Base-by-base conservation (phyloP, 2,329 filamentous ascomycete species). In the Trichoderma koningii region DNA sequence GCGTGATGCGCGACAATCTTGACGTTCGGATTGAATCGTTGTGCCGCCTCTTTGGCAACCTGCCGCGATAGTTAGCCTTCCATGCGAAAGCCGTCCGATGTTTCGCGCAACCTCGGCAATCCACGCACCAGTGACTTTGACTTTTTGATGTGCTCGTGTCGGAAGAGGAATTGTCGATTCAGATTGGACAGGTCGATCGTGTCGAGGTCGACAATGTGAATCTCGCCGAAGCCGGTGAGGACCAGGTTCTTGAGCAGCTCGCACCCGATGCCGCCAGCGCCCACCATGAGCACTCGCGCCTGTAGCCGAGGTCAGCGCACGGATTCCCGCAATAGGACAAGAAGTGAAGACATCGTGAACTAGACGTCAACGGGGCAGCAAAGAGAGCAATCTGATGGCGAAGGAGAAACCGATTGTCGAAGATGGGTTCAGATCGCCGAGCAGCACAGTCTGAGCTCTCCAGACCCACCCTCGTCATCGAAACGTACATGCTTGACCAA, bases 131-230 rank as follows among this genome's bases (percentile, higher is more conserved):
- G 79, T 59, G 95, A 93, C 76, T 99, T 99, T 1, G 94, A 87
- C 77, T 97, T 97, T 78, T 97, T 98, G 78, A 99, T 98, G 74
- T 99, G 95, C 76, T 98, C 93, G 72, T 94, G 90, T 67, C 93
- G 87, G 77, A 99, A 99, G 55, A 99, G 87, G 73, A 99, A 99
- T 77, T 99, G 95, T 63, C 95, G 91, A 73, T 99, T 99, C 57
- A 99, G 85, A 75, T 99, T 99, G 79, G 93, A 97, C 23, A 99
- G 84, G 75, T 99, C 95, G 79, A 99, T 98, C 1, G 95, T 99
- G 77, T 99, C 95, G 66, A 99, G 90, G 77, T 99, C 95, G 70
- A 99, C 92, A 52, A 98, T 89, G 77, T 97, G 91, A 57, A 98
- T 88, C 79, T 97, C 91, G 69, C 92, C 92, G 71, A 97, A 99